Base-by-base conservation (phyloP, 2,329 filamentous ascomycete genomes). In the Aspergillus candidus region DNA sequence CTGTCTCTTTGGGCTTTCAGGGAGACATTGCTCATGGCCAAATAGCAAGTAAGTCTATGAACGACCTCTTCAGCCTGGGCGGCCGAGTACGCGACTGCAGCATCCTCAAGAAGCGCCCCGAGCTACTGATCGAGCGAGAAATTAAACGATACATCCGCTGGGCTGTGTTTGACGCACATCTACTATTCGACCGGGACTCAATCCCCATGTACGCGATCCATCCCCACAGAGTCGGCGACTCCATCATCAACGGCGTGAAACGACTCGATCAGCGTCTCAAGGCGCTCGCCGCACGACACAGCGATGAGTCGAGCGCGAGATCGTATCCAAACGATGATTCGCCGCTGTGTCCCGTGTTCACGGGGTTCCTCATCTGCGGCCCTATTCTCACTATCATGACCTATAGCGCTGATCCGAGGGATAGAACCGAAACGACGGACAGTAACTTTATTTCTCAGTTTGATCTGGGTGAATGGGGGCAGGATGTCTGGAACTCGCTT, bases 401-500 rank as follows among this genome's bases (percentile, higher is more conserved):
- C 6, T 73, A 73, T 32, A 66, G 76, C 41, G 63, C 69, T 2
- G 60, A 70, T 13, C 65, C 70, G 3, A 51, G 53, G 12, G 51
- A 36, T 4, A 50, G 51, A 35, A 41, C 41, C 2, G 34, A 50
- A 2, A 50, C 43, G 44, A 55, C 38, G 17, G 53, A 49, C 29
- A 55, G 45, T 30, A 59, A 50, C 39, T 68, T 68, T 10, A 70
- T 81, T 39, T 72, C 70, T 4, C 70, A 73, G 41, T 76, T 80
- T 50, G 73, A 82, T 54, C 72, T 79, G 43, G 68, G 67, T 4
- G 69, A 77, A 35, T 57, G 61, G 7, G 71, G 71, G 1, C 74
- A 76, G 47, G 79, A 82, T 55, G 77, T 81, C 2, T 83, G 79
- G 79, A 80, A 79, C 54, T 70, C 73, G 4, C 63, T 82, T 4